Evolutionary conservation across 305 asterid genomes (phyloP), one percentile per base, ranked within the genome.

Genomic region (Andrographis paniculata): DNA sequence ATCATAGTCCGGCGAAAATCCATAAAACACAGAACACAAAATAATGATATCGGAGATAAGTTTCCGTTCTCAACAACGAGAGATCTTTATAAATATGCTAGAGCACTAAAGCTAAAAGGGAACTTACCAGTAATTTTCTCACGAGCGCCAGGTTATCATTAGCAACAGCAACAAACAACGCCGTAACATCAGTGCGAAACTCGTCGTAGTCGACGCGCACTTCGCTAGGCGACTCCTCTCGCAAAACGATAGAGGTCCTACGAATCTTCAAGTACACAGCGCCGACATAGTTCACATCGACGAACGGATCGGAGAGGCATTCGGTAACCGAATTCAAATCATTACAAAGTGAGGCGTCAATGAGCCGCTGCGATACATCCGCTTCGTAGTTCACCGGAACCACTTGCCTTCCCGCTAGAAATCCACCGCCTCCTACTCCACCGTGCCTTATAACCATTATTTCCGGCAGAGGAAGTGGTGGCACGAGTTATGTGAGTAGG

Each of bases 321-420:
- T 82, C 78, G 11, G 50, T 20, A 14, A 72, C 83, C 40, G 80
- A 58, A 39, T 63, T 69, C 43, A 72, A 69, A 73, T 85, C 83
- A 59, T 77, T 66, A 1, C 33, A 53, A 41, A 66, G 75, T 16
- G 83, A 60, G 48, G 79, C 80, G 52, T 82, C 80, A 8, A 85
- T 62, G 55, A 85, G 87, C 3, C 87, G 74, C 59, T 65, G 85
- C 16, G 94, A 85, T 30, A 67, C 79, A 61, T 85, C 85, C 1
- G 68, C 87, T 50, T 79, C 83, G 53, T 77, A 73, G 72, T 79
- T 70, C 14, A 85, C 69, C n/a, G 94, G 95, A 46, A 79, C 77
- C 11, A 85, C 80, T 53, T 85, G 94, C 44, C 64, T 81, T 42
- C 77, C 84, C 18, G 78, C 69, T 1, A 69, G 75, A 48, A 71